Evolutionary conservation across 2,329 filamentous ascomycete genomes (phyloP).

Genomic region (Graphilbum fragrans): DNA sequence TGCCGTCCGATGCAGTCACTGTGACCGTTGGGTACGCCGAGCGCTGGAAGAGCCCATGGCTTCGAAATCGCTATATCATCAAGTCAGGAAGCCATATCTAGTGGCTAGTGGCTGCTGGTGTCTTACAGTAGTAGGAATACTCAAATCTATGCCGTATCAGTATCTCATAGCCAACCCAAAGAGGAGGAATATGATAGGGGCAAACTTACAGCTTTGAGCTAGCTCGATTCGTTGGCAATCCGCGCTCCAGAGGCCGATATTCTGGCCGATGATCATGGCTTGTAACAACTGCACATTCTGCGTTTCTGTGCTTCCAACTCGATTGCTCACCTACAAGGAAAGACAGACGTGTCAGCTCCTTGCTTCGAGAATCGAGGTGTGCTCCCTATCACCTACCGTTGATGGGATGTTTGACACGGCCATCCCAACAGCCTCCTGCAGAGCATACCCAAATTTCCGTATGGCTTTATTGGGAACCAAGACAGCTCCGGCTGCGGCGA

Average conservation of each 20-base stretch:
- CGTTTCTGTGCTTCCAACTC: slow-evolving; percentile 31
- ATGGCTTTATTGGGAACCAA: slow-evolving; percentile 36
- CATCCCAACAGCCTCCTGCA: slow-evolving; percentile 36
- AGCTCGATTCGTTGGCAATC: slow-evolving; percentile 43
- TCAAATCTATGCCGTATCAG: slow-evolving; percentile 10
- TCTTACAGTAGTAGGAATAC: slow-evolving; percentile 7
- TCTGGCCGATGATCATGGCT: slow-evolving; percentile 33
- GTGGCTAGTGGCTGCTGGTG: no score
- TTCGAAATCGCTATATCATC: slow-evolving; percentile 35
- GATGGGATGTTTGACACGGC: slow-evolving; percentile 14
- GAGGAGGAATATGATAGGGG: slow-evolving; percentile 9
- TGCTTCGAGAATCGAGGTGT: not conserved
- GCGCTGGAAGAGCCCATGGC: slow-evolving; percentile 45
- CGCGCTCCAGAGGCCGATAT: slow-evolving; percentile 40
- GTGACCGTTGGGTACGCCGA: slow-evolving; percentile 38
- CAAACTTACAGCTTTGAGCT: slow-evolving; percentile 32
- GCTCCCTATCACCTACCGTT: slow-evolving; percentile 20
- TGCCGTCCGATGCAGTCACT: slow-evolving; percentile 41
- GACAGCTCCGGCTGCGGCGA: slow-evolving; percentile 46
- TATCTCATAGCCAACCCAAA: slow-evolving; percentile 1
- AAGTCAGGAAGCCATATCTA: no score
- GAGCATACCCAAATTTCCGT: slow-evolving; percentile 45
- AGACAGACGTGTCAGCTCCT: no score
- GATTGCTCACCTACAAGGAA: no score
- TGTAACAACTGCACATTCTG: slow-evolving; percentile 31